phyloP scores from a whole-genome alignment of 805 yeast genomes.

The Clavispora asparagi region DNA sequence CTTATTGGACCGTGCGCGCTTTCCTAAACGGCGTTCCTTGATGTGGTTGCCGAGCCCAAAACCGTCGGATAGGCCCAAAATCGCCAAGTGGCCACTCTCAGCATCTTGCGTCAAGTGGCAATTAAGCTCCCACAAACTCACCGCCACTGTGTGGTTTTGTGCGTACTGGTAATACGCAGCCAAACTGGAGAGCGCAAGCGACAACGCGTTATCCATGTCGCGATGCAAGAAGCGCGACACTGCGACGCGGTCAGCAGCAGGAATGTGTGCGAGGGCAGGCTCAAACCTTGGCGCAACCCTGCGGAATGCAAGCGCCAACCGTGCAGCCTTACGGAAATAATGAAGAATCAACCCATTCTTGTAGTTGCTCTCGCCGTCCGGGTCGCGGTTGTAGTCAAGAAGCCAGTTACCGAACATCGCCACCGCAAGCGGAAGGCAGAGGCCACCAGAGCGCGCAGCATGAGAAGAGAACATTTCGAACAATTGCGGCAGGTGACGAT shows the following conservation, averaged over 20 bases:
- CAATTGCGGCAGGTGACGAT: constrained; percentile 12
- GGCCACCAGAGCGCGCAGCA: constrained; percentile 11
- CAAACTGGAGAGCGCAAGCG: constrained; percentile 13
- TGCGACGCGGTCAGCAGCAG: constrained; percentile 1
- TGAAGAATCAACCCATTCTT: constrained; percentile 17
- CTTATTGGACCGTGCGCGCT: constrained; percentile 14
- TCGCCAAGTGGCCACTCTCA: constrained; percentile 19
- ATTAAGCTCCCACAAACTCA: constrained; percentile 19
- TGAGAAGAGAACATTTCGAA: constrained; percentile 14
- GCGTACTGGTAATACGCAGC: constrained; percentile 18
- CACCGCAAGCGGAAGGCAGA: constrained; percentile 19
- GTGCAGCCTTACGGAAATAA: constrained; percentile 17
- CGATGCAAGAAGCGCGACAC: constrained; percentile 11
- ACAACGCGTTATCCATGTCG: constrained; percentile 15
- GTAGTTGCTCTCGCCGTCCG: constrained; percentile 13
- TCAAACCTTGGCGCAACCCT: constrained; percentile 9
- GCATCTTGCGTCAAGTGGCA: constrained; percentile 17
- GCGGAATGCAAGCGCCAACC: constrained; percentile 15
- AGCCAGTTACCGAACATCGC: constrained; percentile 24
- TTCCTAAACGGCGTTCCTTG: constrained; percentile 15
- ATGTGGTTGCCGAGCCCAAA: constrained; percentile 18
- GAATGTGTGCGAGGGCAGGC: not conserved
- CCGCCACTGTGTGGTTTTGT: constrained; percentile 14
- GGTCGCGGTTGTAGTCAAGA: constrained; percentile 15
- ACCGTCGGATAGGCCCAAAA: constrained; percentile 18